Base-by-base conservation (phyloP, 768 basidiomycete genomes). In the Termitomyces sp. region DNA sequence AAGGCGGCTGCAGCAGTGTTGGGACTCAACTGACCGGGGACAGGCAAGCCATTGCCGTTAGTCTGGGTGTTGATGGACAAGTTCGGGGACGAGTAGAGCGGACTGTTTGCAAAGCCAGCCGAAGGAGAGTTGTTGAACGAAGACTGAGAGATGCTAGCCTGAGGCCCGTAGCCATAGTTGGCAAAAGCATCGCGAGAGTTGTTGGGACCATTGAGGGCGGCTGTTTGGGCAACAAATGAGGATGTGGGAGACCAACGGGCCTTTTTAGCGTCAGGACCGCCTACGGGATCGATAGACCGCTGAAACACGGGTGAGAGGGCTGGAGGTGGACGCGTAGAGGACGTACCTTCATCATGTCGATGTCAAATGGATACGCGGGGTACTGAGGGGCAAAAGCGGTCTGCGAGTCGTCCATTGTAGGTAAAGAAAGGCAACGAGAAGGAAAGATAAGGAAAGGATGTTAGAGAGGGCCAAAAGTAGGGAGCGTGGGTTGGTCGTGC, bases 321-420 rank as follows among this genome's bases (percentile, higher is more conserved):
- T 23, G 11, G 21, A 12, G 12, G 4, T 5, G 0, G 21, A 14
- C 12, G 21, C 3, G 21, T 4, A 12, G 2, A 3, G 1, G 9
- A 70, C 76, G 15, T 37, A 87, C 90, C 87, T 92, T 92, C 89
- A 91, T 91, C 89, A 92, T 91, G 73, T 92, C 89, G 81, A 91
- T 76, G 68, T 91, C 89, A 75, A 91, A 87, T 57, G 72, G 75
- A 80, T 88, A 91, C 60, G 79, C 70, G 60, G 81, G 78, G 70
- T 91, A 90, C 66, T 85, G 86, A 54, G 75, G 71, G 60, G 83
- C 81, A 69, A 87, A 89, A 50, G 79, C 79, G 69, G 86, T 76
- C 72, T 89, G 86, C 54, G 81, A 66, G 79, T 90, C 87, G 77
- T 88, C 87, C 89, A 89, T 86, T 62, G 73, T 59, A 63, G 69